Base-by-base conservation (phyloP, 2,329 filamentous ascomycete species). In the Colletotrichum liaoningense region DNA sequence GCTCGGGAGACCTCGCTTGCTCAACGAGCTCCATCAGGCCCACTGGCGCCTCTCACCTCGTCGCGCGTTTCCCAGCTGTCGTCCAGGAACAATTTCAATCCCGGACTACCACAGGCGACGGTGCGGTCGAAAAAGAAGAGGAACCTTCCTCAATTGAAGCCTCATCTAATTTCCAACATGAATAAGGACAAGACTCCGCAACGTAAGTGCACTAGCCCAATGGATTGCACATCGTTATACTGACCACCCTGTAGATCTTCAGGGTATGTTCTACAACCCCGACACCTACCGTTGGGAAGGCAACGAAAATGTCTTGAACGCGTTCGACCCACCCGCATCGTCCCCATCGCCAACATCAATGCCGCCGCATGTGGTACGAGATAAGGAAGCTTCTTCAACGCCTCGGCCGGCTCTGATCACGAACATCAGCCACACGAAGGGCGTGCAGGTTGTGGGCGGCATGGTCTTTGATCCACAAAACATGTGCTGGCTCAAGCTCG, bases 391-490 rank as follows among this genome's bases (percentile, higher is more conserved):
- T 14, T 49, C 42, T 49, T 79, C 85, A 11, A 92, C 91, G 2
- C 91, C 91, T 77, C 84, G 92, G 74, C 88, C 94, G 11, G 95
- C 96, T 6, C 88, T 99, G 22, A 99, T 99, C 78, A 95, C 95
- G 60, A 97, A 98, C 76, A 94, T 98, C 76, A 94, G 93, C 67
- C 89, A 92, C 5, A 92, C 93, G 74, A 94, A 96, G 79, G 95
- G 95, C 74, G 93, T 98, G 16, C 95, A 98, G 83, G 93, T 98
- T 46, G 95, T 98, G 71, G 94, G 95, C n/a, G 95, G 95, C 77
- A 99, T 99, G 97, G 93, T 98, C 11, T 99, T 98, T 81, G 97
- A 99, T 80, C 97, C 97, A 4, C 93, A 95, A 75, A 94, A 94
- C 78, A 98, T 99, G 96, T 97, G 95, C 81, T 99, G 97, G 97